Percentiles rank a stretch among this genome's conserved stretches.
phyloP scores from a whole-genome alignment of 2,329 filamentous ascomycete genomes.

The Fusarium staphyleae region DNA sequence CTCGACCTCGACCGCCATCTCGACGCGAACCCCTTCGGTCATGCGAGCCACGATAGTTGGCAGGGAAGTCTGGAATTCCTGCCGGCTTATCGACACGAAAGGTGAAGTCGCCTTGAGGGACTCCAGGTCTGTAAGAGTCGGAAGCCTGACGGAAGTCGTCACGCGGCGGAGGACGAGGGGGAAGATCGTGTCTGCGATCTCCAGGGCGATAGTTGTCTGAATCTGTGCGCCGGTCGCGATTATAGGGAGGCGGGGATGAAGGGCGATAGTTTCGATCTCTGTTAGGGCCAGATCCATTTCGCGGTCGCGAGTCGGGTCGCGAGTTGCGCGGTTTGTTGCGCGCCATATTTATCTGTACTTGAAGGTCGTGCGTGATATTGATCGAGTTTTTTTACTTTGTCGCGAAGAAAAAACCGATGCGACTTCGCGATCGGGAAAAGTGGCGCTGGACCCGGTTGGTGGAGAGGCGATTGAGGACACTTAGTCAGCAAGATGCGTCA shows the following conservation, averaged over 20 bases:
- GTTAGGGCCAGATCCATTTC: constrained; percentile 16
- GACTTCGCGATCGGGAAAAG: constrained; percentile 14
- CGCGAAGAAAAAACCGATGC: constrained; percentile 30
- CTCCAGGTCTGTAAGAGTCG: constrained; percentile 44
- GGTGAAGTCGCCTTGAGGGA: constrained; percentile 60
- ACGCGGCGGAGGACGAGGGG: constrained; percentile 31
- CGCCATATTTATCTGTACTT: constrained; percentile 15
- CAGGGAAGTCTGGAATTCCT: constrained; percentile 51
- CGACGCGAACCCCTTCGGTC: constrained; percentile 34
- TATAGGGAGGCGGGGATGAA: constrained; percentile 20
- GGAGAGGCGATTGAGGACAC: not conserved
- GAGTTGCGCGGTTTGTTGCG: constrained; percentile 25
- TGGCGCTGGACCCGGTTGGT: constrained; percentile 10
- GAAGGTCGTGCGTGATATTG: constrained; percentile 3
- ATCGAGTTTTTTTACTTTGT: constrained; percentile 19
- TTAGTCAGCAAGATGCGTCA: constrained; percentile 20
- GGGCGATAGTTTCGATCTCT: constrained; percentile 29
- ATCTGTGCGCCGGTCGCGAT: constrained; percentile 31
- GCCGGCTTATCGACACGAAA: constrained; percentile 62
- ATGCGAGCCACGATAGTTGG: constrained; percentile 24
- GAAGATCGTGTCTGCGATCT: constrained; percentile 33
- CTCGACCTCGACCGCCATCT: constrained; percentile 37
- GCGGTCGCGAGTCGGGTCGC: constrained; percentile 20
- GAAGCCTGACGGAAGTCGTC: constrained; percentile 31
- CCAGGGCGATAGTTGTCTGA: constrained; percentile 44